Conservation (phyloP, 192 early-diverging fungal genomes). For the Dissophora ornata region DNA sequence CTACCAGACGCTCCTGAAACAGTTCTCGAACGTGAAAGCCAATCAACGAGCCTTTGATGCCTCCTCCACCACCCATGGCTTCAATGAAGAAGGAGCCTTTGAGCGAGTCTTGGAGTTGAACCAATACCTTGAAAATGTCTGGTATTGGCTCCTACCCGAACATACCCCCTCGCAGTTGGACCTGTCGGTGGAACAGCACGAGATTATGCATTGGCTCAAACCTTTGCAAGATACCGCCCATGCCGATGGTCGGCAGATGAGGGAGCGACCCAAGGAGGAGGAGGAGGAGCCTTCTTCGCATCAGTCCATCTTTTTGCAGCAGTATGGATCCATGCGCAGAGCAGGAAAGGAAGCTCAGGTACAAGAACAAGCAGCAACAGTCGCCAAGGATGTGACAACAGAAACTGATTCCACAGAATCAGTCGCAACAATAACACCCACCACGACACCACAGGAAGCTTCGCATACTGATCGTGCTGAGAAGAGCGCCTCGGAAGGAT, state of each 20-base stretch:
- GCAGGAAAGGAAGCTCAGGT: neutral
- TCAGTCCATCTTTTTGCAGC: neutral
- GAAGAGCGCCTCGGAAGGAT: neutral
- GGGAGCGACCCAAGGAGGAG: conserved; percentile 10
- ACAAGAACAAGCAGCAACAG: neutral
- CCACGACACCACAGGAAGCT: neutral
- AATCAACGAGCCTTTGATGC: conserved; percentile 54
- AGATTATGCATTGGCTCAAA: conserved; percentile 49
- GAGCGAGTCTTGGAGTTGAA: conserved; percentile 41
- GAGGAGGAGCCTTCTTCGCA: neutral
- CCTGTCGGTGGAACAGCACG: conserved; percentile 16
- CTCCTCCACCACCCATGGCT: conserved; percentile 49
- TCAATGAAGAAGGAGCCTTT: conserved; percentile 44
- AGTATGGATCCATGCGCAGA: conserved; percentile 7
- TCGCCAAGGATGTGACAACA: conserved; percentile 1
- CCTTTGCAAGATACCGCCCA: conserved; percentile 21
- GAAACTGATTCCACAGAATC: neutral
- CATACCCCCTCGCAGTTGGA: conserved; percentile 3
- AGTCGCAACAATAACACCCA: neutral
- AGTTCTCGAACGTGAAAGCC: conserved; percentile 41
- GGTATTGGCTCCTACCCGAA: conserved; percentile 36
- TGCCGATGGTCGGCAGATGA: conserved; percentile 44
- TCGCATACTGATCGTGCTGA: too few species aligned
- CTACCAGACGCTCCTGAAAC: conserved; percentile 26
- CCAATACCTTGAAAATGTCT: conserved; percentile 45